Evolutionary conservation across 2,329 filamentous ascomycete species (phyloP).

Genomic region (Venturia nashicola): DNA sequence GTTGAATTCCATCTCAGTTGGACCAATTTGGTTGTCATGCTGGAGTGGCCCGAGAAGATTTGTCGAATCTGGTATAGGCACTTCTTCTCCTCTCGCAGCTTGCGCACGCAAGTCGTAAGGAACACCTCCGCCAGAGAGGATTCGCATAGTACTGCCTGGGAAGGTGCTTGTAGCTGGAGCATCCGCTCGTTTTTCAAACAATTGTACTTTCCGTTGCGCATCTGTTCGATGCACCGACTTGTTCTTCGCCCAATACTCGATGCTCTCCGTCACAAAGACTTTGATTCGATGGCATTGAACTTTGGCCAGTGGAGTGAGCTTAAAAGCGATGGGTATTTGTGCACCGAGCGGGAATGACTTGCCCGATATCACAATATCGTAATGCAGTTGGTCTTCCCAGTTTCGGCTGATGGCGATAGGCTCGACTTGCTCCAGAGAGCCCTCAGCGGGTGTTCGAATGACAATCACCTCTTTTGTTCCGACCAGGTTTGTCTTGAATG

Average conservation of each 20-base stretch:
- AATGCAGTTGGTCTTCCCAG: conserved; percentile 92
- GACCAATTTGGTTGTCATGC: conserved; percentile 67
- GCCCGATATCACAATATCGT: conserved; percentile 91
- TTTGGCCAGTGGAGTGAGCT: conserved; percentile 82
- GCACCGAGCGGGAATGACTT: conserved; percentile 87
- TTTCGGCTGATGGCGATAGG: conserved; percentile 87
- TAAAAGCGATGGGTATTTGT: conserved; percentile 86
- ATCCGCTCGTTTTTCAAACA: conserved; percentile 82
- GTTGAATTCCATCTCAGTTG: conserved; percentile 89
- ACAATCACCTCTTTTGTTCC: conserved; percentile 72
- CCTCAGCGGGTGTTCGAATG: conserved; percentile 74
- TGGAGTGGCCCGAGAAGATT: conserved; percentile 69
- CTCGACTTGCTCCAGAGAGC: conserved; percentile 81
- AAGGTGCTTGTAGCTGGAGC: conserved; percentile 61
- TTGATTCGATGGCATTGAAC: conserved; percentile 89
- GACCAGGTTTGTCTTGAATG: conserved; percentile 79
- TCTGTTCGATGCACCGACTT: conserved; percentile 77
- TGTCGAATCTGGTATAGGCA: conserved; percentile 40
- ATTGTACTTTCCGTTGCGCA: conserved; percentile 67
- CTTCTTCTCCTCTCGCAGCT: conserved; percentile 42
- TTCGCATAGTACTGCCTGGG: conserved; percentile 61
- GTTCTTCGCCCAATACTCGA: conserved; percentile 83
- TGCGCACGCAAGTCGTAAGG: conserved; percentile 48
- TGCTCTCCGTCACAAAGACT: conserved; percentile 78
- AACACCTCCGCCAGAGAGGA: conserved; percentile 71